phyloP scores from a whole-genome alignment of 2,329 filamentous ascomycete species.

The Alternaria brassicae region DNA sequence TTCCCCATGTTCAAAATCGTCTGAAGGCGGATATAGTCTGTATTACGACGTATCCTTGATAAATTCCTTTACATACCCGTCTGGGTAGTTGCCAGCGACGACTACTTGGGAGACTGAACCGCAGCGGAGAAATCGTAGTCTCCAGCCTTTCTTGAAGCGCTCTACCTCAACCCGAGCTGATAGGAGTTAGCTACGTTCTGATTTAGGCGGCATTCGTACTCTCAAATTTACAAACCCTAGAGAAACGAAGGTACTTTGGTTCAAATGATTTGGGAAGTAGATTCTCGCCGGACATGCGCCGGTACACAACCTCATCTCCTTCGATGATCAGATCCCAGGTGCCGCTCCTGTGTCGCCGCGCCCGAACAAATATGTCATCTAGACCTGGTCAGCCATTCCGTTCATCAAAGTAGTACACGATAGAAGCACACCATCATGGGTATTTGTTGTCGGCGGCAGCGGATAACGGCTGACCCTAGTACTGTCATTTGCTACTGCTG shows the following conservation, averaged over 20 bases:
- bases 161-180: too few relatives aligned
- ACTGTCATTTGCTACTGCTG: too few relatives aligned
- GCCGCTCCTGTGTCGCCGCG: rapidly evolving
- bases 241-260: background rate
- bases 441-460: too few relatives aligned
- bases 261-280: rapidly evolving
- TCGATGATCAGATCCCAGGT: background rate
- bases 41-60: background rate
- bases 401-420: rapidly evolving
- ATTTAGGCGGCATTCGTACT: too few relatives aligned
- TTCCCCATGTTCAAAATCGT: background rate
- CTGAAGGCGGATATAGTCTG: background rate
- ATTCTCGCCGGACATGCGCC: background rate
- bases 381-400: rapidly evolving
- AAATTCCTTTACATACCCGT: background rate
- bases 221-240: background rate
- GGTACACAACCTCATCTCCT: background rate
- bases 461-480: too few relatives aligned
- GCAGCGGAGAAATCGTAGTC: too few relatives aligned
- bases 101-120: too few relatives aligned
- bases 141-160: too few relatives aligned
- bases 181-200: too few relatives aligned
- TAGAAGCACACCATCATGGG: too few relatives aligned
- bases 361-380: background rate
- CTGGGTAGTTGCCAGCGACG: background rate